Percentiles rank a stretch among this genome's conserved stretches.
These are phyloP conservation scores for Populus ilicifolia DNA, from an alignment of 345 rosid species.

Conservation along the genomic window DNA sequence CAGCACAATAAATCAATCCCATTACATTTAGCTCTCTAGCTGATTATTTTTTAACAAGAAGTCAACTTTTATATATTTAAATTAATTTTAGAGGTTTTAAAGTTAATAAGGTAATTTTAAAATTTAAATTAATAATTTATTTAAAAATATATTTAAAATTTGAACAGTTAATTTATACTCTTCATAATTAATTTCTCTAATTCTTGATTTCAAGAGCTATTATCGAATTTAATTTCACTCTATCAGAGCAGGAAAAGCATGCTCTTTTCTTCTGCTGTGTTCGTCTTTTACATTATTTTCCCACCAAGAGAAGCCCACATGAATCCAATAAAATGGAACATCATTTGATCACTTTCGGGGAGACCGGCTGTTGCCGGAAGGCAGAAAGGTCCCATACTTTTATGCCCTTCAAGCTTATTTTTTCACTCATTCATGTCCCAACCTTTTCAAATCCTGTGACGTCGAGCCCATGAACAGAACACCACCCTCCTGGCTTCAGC, in stretches of 20 bases:
- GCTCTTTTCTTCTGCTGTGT: no score
- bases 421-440: not conserved
- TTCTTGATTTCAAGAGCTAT: no score
- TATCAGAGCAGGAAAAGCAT: no score
- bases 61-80: no score
- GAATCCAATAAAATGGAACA: not conserved
- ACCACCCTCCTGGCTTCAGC: not conserved
- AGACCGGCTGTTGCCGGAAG: not conserved
- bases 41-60: no score
- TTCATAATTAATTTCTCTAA: no score
- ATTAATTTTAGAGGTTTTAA: no score
- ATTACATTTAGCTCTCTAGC: no score
- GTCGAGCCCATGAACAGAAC: not conserved
- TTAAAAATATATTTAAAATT: accelerated
- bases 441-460: not conserved
- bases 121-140: no score
- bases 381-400: not conserved
- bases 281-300: not conserved
- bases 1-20: not conserved
- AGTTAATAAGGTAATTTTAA: no score
- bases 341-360: no score
- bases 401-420: not conserved
- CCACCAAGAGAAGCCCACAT: not conserved
- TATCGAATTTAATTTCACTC: no score
- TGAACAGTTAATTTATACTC: accelerated